phyloP scores from a whole-genome alignment of 257 asterid species.

The Solanum ossicruentum region DNA sequence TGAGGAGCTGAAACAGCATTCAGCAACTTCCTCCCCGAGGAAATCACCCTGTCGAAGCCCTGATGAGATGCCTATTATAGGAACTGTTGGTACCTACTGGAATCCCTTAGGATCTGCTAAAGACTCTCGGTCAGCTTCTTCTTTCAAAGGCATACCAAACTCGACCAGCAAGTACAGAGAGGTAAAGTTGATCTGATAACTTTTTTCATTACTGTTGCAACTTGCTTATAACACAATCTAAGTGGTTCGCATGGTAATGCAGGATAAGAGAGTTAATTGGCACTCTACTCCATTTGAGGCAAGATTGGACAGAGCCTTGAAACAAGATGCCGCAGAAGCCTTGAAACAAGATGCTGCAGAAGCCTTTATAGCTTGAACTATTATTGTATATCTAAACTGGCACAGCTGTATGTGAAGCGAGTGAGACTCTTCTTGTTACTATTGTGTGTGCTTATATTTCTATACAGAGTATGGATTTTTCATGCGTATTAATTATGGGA shows the following conservation, averaged over 20 bases:
- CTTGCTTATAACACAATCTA: not conserved
- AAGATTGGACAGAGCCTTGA: slow-evolving; percentile 70
- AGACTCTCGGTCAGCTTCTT: slow-evolving; percentile 29
- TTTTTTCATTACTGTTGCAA: not conserved
- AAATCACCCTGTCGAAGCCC: slow-evolving; percentile 84
- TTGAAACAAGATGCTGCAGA: slow-evolving; percentile 29
- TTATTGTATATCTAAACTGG: not conserved
- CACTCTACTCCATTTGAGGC: slow-evolving; percentile 87
- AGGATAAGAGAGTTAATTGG: slow-evolving; percentile 88
- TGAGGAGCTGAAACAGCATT: slow-evolving; percentile 73
- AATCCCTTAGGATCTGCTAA: slow-evolving; percentile 26
- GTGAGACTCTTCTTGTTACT: slow-evolving; percentile 5
- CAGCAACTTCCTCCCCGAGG: slow-evolving; percentile 50
- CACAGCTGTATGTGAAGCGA: not conserved
- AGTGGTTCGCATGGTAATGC: slow-evolving; percentile 14
- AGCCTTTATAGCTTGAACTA: slow-evolving; percentile 6
- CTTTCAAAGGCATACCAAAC: slow-evolving; percentile 83
- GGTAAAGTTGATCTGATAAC: slow-evolving; percentile 26
- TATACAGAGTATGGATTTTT: not conserved
- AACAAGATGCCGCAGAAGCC: slow-evolving; percentile 31
- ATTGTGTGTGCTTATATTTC: not conserved
- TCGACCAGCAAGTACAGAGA: slow-evolving; percentile 89
- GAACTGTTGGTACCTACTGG: slow-evolving; percentile 92
- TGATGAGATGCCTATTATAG: slow-evolving; percentile 85
- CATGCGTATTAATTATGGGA: not conserved